These are phyloP conservation scores for Hygrocybe coccinea DNA, from an alignment of 768 basidiomycete species.

Conservation along the genomic window DNA sequence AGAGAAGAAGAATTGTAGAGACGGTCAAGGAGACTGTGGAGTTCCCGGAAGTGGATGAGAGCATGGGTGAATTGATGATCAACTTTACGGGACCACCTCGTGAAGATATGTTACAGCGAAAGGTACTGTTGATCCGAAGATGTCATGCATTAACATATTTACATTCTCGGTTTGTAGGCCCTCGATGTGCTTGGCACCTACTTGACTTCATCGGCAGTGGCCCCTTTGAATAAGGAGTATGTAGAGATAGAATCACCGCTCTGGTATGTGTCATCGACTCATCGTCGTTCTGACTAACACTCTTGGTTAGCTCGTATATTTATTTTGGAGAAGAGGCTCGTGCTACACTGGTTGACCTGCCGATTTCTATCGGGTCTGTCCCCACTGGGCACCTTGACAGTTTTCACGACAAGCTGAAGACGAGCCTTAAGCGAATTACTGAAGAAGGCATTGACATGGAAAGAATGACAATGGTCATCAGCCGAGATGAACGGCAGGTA, in stretches of 20 bases:
- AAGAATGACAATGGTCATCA: slow-evolving; percentile 81
- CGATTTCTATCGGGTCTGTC: slow-evolving; percentile 77
- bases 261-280: slow-evolving; percentile 46
- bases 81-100: slow-evolving; percentile 74
- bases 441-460: slow-evolving; percentile 83
- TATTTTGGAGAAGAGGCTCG: slow-evolving; percentile 76
- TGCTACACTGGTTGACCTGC: slow-evolving; percentile 65
- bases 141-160: background rate
- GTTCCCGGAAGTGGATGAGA: slow-evolving; percentile 97
- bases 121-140: slow-evolving; percentile 36
- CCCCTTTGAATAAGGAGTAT: slow-evolving; percentile 85
- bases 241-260: slow-evolving; percentile 87
- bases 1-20: slow-evolving; percentile 45
- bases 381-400: slow-evolving; percentile 73
- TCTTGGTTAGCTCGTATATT: slow-evolving; percentile 63
- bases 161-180: slow-evolving; percentile 45
- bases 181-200: slow-evolving; percentile 84
- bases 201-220: slow-evolving; percentile 77
- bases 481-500: slow-evolving; percentile 84
- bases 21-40: slow-evolving; percentile 66
- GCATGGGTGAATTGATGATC: slow-evolving; percentile 80
- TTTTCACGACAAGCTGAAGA: slow-evolving; percentile 64
- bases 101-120: slow-evolving; percentile 64
- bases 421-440: slow-evolving; percentile 64
- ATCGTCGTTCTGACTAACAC: background rate